Evolutionary conservation across 2,329 filamentous ascomycete genomes (phyloP).

Genomic region (Zymoseptoria brevis): DNA sequence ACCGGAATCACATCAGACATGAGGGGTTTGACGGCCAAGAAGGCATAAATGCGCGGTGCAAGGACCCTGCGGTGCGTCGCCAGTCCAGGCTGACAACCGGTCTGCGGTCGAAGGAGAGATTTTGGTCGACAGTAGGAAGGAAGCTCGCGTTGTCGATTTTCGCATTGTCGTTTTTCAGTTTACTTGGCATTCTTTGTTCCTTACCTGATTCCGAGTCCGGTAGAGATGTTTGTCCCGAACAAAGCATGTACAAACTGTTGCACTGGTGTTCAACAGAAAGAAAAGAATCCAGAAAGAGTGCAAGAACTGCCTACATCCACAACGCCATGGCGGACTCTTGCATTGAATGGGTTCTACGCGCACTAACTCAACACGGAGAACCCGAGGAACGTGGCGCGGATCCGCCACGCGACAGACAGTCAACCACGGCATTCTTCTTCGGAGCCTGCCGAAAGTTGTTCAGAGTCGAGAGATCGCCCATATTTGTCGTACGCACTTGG

Average conservation of each 20-base stretch:
- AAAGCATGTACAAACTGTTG: background rate
- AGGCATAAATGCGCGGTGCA: no score
- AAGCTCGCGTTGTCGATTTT: no score
- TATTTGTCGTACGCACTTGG: background rate
- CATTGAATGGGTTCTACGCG: background rate
- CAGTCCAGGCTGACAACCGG: no score
- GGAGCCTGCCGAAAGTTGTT: background rate
- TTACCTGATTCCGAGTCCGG: background rate
- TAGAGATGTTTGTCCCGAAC: background rate
- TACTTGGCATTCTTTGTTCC: no score
- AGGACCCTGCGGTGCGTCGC: no score
- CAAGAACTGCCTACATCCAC: background rate
- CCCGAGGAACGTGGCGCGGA: background rate
- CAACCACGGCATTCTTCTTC: background rate
- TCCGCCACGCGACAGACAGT: background rate
- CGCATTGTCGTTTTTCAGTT: no score
- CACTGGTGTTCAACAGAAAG: background rate
- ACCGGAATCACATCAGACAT: no score
- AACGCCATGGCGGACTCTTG: background rate
- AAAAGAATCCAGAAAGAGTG: background rate
- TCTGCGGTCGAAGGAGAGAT: no score
- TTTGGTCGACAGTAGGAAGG: no score
- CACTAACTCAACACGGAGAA: background rate
- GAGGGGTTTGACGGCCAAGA: no score
- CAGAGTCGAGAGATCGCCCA: background rate